These are phyloP conservation scores for Thalassiosira pacifica DNA, from an alignment of 352 stramenopile species.

Conservation along the genomic window DNA sequence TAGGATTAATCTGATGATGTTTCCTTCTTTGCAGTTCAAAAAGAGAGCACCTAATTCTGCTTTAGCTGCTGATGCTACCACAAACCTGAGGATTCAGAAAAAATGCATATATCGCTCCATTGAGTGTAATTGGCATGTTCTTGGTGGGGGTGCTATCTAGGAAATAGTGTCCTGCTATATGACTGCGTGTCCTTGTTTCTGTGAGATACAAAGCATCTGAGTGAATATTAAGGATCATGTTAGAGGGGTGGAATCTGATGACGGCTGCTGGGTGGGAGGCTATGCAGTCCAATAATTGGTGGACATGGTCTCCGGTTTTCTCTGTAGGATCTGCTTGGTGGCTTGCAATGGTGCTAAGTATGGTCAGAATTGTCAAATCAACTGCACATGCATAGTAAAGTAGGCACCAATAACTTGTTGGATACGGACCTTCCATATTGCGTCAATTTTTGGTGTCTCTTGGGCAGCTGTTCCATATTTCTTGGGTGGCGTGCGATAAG, in stretches of 20 bases:
- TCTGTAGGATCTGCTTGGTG: slow-evolving; percentile 51
- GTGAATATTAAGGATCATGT: slow-evolving; percentile 60
- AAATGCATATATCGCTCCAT: not conserved
- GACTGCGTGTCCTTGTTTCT: slow-evolving; percentile 20
- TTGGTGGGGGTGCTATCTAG: slow-evolving; percentile 3
- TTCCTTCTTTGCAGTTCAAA: slow-evolving; percentile 37
- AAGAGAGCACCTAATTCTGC: slow-evolving; percentile 39
- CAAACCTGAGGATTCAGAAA: slow-evolving; percentile 10
- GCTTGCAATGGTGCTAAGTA: slow-evolving; percentile 32
- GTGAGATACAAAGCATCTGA: slow-evolving; percentile 60
- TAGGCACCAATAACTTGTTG: too few relatives aligned
- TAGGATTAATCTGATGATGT: slow-evolving; percentile 18
- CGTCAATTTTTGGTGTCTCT: too few relatives aligned
- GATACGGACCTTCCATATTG: too few relatives aligned
- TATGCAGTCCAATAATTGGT: slow-evolving; percentile 55
- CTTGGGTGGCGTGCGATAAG: too few relatives aligned
- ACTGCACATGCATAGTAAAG: too few relatives aligned
- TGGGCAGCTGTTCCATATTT: too few relatives aligned
- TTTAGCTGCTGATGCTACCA: slow-evolving; percentile 33
- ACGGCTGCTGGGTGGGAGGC: slow-evolving; percentile 32
- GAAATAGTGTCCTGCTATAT: slow-evolving; percentile 42
- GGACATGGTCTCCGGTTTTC: slow-evolving; percentile 29
- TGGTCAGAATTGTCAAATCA: slow-evolving; percentile 31
- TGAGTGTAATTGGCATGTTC: not conserved
- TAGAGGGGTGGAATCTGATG: slow-evolving; percentile 28